A percentile compares a stretch with the other conserved stretches of the same genome.
phyloP scores from a whole-genome alignment of 2,329 filamentous ascomycete species.

The Elsinoe fawcettii region DNA sequence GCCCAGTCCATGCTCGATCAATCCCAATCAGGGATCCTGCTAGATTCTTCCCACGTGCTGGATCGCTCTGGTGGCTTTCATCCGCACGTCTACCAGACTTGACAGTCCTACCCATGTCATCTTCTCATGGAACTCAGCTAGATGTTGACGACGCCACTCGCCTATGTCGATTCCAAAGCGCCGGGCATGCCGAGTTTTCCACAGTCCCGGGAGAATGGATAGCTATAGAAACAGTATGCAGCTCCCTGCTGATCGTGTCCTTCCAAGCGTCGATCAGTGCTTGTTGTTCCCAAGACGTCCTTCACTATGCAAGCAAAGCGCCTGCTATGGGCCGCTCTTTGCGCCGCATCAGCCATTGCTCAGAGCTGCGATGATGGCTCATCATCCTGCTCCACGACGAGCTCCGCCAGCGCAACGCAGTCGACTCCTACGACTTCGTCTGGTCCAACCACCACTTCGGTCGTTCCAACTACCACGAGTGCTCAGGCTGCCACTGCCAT shows the following conservation, averaged over 20 bases:
- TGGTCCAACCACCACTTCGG: constrained; percentile 15
- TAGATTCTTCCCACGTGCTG: constrained; percentile 6
- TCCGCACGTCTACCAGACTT: not conserved
- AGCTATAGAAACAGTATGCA: not conserved
- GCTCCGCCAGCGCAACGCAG: not conserved
- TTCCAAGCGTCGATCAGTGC: not conserved
- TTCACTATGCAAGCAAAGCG: constrained; percentile 2
- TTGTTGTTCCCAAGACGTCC: not conserved
- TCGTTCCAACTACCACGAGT: constrained; percentile 12
- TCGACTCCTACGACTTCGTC: not conserved
- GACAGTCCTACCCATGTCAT: not conserved
- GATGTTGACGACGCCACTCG: not conserved
- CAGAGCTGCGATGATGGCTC: not conserved
- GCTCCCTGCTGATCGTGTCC: not conserved
- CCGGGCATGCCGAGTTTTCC: constrained; percentile 4
- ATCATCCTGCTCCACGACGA: not conserved
- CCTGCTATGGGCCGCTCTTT: not conserved
- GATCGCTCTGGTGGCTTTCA: not conserved
- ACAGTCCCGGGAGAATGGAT: not conserved
- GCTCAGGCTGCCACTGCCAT: constrained; percentile 26
- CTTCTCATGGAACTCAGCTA: not conserved
- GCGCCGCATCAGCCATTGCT: not conserved
- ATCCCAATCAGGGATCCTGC: not conserved
- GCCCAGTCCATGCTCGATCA: not conserved
- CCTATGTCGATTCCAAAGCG: not conserved